phyloP scores from a whole-genome alignment of 768 basidiomycete genomes.

The Mycena kentingensis region DNA sequence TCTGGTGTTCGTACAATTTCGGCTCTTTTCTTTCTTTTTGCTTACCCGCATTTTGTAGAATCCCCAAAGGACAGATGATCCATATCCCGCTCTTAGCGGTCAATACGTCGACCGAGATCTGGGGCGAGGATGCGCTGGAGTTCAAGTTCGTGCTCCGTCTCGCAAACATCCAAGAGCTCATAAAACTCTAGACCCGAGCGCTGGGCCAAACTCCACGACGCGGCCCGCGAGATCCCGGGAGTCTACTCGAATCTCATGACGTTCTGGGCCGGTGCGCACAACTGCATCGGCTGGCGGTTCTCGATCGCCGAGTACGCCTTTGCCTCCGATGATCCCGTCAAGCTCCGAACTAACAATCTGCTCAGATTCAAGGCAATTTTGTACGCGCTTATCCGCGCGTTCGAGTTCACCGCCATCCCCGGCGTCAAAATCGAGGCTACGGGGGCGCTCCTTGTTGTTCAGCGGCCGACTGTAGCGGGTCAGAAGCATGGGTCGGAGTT shows the following conservation, averaged over 20 bases:
- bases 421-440: slow-evolving; percentile 23
- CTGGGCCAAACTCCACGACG: slow-evolving; percentile 42
- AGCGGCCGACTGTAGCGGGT: neutral
- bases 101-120: slow-evolving; percentile 22
- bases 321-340: neutral
- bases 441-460: neutral
- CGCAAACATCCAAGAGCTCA: neutral
- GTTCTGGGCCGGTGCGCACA: slow-evolving; percentile 47
- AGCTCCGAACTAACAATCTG: neutral
- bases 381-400: slow-evolving; percentile 35
- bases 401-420: slow-evolving; percentile 35
- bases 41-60: too few species aligned
- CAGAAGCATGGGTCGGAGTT: neutral
- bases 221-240: slow-evolving; percentile 36
- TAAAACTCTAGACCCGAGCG: slow-evolving; percentile 43
- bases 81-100: slow-evolving; percentile 31
- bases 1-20: too few species aligned
- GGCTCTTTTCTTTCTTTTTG: too few species aligned
- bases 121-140: slow-evolving; percentile 33
- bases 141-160: slow-evolving; percentile 28
- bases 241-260: slow-evolving; percentile 42
- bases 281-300: slow-evolving; percentile 44
- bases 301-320: slow-evolving; percentile 35
- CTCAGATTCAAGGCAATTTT: slow-evolving; percentile 34
- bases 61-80: slow-evolving; percentile 31